phyloP scores from a whole-genome alignment of 2,329 filamentous ascomycete genomes.

The Cryphonectria naterciae region DNA sequence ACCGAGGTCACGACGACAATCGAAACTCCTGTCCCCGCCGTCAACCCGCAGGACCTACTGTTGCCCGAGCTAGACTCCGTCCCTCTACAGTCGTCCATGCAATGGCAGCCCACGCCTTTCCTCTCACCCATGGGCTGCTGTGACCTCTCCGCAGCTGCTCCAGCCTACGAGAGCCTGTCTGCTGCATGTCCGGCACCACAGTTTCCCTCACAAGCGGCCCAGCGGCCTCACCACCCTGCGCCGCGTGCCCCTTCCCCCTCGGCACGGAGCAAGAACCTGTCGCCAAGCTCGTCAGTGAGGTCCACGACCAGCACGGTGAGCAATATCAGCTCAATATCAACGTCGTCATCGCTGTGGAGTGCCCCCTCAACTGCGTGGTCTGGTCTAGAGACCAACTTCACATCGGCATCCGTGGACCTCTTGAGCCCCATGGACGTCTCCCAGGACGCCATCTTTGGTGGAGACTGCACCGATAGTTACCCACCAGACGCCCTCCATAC shows the following conservation, averaged over 20 bases:
- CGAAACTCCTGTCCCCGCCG: constrained; percentile 30
- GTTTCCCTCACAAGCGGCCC: background rate
- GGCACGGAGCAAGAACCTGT: constrained; percentile 47
- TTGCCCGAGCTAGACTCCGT: constrained; percentile 39
- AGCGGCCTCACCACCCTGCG: constrained; percentile 31
- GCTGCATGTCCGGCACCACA: constrained; percentile 4
- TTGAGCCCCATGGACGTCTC: constrained; percentile 39
- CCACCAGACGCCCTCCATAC: constrained; percentile 37
- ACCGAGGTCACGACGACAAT: constrained; percentile 40
- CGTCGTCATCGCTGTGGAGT: constrained; percentile 52
- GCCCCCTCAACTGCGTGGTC: constrained; percentile 46
- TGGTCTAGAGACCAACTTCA: constrained; percentile 48
- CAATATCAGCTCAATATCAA: constrained; percentile 45
- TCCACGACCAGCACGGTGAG: constrained; percentile 47
- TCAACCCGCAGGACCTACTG: constrained; percentile 39
- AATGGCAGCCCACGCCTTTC: constrained; percentile 35
- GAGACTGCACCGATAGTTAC: constrained; percentile 30
- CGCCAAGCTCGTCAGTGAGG: constrained; percentile 53
- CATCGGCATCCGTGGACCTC: constrained; percentile 50
- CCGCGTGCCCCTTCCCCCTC: constrained; percentile 29
- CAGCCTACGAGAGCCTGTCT: constrained; percentile 17
- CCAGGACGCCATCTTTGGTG: constrained; percentile 35
- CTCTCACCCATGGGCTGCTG: constrained; percentile 26
- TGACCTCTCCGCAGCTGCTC: constrained; percentile 6
- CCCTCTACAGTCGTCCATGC: constrained; percentile 32